Percentiles rank a stretch among this genome's conserved stretches.
Conservation (phyloP, 768 basidiomycete species). For the Hydnomerulius pinastri region DNA sequence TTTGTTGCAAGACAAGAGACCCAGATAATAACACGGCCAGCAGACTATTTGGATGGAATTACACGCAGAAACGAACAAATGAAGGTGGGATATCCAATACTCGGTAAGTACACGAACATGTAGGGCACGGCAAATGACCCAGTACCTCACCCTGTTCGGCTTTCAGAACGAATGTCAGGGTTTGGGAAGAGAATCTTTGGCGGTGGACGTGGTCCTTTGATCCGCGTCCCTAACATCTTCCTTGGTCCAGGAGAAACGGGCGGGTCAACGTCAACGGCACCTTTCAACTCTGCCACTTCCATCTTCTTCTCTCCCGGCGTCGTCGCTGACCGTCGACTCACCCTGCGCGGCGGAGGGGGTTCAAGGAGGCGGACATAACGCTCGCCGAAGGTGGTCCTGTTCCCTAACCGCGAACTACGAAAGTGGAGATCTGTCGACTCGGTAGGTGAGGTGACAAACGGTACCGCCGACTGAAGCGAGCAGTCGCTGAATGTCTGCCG, state of each 20-base stretch:
- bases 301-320: not conserved
- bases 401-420: not conserved
- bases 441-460: not conserved
- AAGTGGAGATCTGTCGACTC: not conserved
- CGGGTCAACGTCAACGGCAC: not conserved
- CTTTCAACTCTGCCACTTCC: not conserved
- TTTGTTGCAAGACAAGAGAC: too few relatives aligned
- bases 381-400: not conserved
- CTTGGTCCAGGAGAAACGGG: not conserved
- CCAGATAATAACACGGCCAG: too few relatives aligned
- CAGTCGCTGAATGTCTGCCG: slow-evolving; percentile 7
- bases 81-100: not conserved
- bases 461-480: not conserved
- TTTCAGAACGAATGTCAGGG: too few relatives aligned
- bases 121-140: not conserved
- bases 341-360: not conserved
- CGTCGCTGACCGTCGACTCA: not conserved
- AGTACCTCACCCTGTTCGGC: too few relatives aligned
- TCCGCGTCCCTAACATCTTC: not conserved
- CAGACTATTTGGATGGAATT: too few relatives aligned
- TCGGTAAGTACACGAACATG: not conserved
- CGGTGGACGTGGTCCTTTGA: slow-evolving; percentile 12
- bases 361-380: not conserved
- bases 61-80: not conserved
- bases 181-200: too few relatives aligned